Evolutionary conservation across 2,329 filamentous ascomycete genomes (phyloP), one percentile per base, ranked within the genome.

Genomic region (Trichophyton simii): DNA sequence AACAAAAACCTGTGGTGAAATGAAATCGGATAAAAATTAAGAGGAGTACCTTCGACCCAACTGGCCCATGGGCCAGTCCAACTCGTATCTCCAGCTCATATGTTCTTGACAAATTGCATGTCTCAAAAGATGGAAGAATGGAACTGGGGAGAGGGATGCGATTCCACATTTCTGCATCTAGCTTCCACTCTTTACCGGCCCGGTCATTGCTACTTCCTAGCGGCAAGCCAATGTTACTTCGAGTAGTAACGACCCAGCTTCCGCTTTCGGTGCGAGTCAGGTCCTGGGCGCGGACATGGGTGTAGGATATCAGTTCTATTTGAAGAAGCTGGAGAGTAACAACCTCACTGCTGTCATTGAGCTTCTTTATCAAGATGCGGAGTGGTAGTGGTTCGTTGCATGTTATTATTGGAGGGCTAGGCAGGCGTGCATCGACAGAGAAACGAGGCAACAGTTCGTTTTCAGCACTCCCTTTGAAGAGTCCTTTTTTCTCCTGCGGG

Each of bases 311-410:
- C 11, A 99, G 79, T 61, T 89, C 85, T 64, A 97, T 84, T 68
- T 96, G 88, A 3, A 97, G 76, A 38, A 87, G 87, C 41, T 87
- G 84, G 11, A 99, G 76, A 67, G 86, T 89, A 0, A 96, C 79
- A 28, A 83, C 82, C 61, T 90, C 89, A 0, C 79, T 78, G 57
- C 83, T 84, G 18, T 86, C 79, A 60, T 82, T 86, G 22, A 91
- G 76, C 71, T 90, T 95, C 68, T 87, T 90, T 44, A 91, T 80
- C 13, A 96, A 77, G 7, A 99, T 76, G 0, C 90, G 83, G 2
- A 97, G 78, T 0, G 92, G 92, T 6, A 97, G 68, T 3, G 90
- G 85, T 66, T 91, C 83, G 71, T 95, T 95, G 76, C 91, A 95
- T 0, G 91, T 96, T 58, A 97, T 77, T 52, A 96, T 88, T 2